These are phyloP conservation scores for Leucosporidium yakuticum DNA, from an alignment of 768 basidiomycete genomes.

Conservation along the genomic window DNA sequence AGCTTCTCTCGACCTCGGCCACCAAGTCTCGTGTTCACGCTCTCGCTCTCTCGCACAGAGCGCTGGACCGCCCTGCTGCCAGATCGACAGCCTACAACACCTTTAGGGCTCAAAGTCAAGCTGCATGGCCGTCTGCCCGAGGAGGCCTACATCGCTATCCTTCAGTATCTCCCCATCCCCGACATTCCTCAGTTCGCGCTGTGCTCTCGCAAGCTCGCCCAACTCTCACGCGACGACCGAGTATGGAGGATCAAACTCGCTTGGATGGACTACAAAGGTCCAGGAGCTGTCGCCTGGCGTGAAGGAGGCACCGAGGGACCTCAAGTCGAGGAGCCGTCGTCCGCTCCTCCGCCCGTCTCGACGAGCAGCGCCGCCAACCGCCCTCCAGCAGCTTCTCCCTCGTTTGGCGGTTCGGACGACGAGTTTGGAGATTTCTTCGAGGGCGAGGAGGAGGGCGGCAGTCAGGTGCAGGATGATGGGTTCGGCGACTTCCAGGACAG, in stretches of 20 bases:
- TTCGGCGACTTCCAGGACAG: slow-evolving; percentile 43
- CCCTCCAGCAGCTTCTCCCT: background rate
- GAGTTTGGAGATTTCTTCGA: slow-evolving; percentile 83
- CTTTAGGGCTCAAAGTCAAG: background rate
- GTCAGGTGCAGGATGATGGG: slow-evolving; percentile 40
- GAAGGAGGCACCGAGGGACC: background rate
- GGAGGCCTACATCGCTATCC: slow-evolving; percentile 66
- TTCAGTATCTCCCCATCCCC: slow-evolving; percentile 67
- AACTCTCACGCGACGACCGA: slow-evolving; percentile 61
- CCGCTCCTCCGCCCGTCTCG: background rate
- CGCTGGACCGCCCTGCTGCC: slow-evolving; percentile 3
- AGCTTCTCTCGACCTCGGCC: too few relatives aligned
- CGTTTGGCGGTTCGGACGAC: slow-evolving; percentile 51
- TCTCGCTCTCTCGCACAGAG: background rate
- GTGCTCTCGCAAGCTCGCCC: slow-evolving; percentile 58
- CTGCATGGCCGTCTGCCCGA: slow-evolving; percentile 73
- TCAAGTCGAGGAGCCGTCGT: slow-evolving; percentile 47
- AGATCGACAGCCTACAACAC: background rate
- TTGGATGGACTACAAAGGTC: slow-evolving; percentile 47
- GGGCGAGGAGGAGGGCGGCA: slow-evolving; percentile 36
- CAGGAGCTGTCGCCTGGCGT: slow-evolving; percentile 20
- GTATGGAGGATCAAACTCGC: slow-evolving; percentile 73
- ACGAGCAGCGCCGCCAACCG: background rate
- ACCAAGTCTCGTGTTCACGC: background rate
- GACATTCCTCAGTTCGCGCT: slow-evolving; percentile 73